phyloP scores from a whole-genome alignment of 495 filamentous ascomycete species.

The Lepraria neglecta region DNA sequence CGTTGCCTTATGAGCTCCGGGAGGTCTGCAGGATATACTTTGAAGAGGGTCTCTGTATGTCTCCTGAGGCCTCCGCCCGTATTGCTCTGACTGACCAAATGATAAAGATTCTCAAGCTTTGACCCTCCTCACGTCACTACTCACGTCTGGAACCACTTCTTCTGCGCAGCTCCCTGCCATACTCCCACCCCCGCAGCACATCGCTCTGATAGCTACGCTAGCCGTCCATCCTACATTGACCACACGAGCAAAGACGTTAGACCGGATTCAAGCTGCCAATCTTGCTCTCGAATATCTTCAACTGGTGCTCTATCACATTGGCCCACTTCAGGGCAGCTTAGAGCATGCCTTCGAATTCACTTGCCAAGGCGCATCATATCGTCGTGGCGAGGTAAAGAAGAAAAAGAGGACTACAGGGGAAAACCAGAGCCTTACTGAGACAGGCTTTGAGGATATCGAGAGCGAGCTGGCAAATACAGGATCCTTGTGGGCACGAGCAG shows the following conservation, averaged over 20 bases:
- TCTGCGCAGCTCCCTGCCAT: conserved; percentile 37
- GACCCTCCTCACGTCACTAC: conserved; percentile 56
- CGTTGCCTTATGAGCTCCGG: conserved; percentile 55
- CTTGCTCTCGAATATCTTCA: conserved; percentile 53
- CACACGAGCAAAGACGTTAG: conserved; percentile 48
- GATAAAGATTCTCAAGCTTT: conserved; percentile 60
- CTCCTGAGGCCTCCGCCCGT: neutral
- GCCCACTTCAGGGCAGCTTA: conserved; percentile 45
- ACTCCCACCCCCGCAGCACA: conserved; percentile 49
- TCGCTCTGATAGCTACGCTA: conserved; percentile 62
- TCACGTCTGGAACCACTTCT: conserved; percentile 49
- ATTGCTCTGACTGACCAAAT: neutral
- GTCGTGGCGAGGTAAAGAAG: conserved; percentile 33
- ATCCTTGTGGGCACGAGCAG: conserved; percentile 63
- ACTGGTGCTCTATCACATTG: conserved; percentile 46
- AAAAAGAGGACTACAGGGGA: conserved; percentile 26
- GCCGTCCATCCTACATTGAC: conserved; percentile 67
- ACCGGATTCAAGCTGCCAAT: conserved; percentile 48
- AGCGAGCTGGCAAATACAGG: conserved; percentile 55
- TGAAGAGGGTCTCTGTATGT: conserved; percentile 66
- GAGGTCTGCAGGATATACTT: conserved; percentile 65
- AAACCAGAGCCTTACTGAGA: conserved; percentile 24
- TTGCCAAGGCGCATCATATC: conserved; percentile 22
- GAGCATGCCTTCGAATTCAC: conserved; percentile 50
- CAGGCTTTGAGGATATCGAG: conserved; percentile 40